Conservation (phyloP, 2,329 filamentous ascomycete genomes). For the Fusarium denticulatum region DNA sequence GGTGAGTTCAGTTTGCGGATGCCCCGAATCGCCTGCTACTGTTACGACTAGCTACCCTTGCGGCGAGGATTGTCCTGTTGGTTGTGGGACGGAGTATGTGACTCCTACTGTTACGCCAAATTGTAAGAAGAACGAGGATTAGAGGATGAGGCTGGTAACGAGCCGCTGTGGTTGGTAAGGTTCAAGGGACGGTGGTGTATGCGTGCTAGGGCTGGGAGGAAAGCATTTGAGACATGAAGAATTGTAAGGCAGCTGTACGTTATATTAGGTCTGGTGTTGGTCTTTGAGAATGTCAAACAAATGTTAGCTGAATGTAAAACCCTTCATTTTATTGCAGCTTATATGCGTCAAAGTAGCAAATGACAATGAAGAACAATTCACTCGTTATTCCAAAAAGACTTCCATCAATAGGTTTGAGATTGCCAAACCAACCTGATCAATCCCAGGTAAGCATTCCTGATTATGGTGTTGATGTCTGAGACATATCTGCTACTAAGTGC, state of each 20-base stretch:
- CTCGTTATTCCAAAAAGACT: too few relatives aligned
- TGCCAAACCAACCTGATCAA: background rate
- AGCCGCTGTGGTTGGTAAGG: background rate
- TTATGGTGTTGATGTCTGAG: conserved; percentile 4
- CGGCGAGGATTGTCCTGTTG: conserved; percentile 29
- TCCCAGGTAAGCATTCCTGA: background rate
- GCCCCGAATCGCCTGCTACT: conserved; percentile 45
- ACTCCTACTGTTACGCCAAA: conserved; percentile 34
- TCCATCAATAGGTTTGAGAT: background rate
- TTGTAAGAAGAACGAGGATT: conserved; percentile 18
- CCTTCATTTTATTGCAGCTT: background rate
- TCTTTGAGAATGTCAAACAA: background rate
- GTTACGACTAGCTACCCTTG: conserved; percentile 45
- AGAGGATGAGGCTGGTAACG: background rate
- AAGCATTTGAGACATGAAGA: background rate
- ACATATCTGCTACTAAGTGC: conserved; percentile 1
- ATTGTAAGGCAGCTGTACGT: background rate
- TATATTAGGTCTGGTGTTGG: background rate
- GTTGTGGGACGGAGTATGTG: conserved; percentile 47
- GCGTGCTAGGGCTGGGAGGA: background rate
- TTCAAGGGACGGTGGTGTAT: background rate
- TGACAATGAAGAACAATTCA: background rate
- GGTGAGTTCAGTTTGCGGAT: conserved; percentile 47
- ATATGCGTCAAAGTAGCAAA: background rate
- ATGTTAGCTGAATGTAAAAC: background rate